Evolutionary conservation across 2,329 filamentous ascomycete species (phyloP), one percentile per base, ranked within the genome.

Genomic region (Diaporthe sp.): DNA sequence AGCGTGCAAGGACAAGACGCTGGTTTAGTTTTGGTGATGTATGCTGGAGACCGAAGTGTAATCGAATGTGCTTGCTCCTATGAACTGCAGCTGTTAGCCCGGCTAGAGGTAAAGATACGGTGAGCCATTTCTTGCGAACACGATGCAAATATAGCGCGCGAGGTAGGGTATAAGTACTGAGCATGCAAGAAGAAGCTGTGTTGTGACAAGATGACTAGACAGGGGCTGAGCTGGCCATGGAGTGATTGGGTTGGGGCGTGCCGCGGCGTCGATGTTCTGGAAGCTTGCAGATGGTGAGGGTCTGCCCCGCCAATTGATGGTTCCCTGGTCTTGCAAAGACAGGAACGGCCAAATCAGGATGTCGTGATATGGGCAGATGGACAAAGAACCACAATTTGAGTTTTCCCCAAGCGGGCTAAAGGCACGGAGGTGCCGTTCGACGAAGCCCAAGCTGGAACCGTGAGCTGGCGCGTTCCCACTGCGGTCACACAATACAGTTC

Each of bases 361-460:
- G 58, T 55, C n/a, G 34, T 44, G 57, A 65, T 53, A 51, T 55
- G 71, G 51, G n/a, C 46, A 44, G 60, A 55, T 73, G 71, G 46
- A 53, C 58, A 61, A 73, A 73, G 71, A 65, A 65, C 58, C 71
- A 73, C 71, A 62, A 73, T 62, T 73, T 53, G 71, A 44, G 37
- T 53, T 53, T 55, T 53, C 44, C 44, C 34, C 44, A 12, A 53
- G 55, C 55, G 25, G 57, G 57, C 71, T 44, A 73, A 42, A 55
- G 71, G 34, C 58, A 65, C 71, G 71, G 71, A 65, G 71, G 49
- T 73, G 71, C 71, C 71, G 71, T 65, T 49, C 25, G 51, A 60
- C 46, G 71, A 73, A 62, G 58, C 71, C 71, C 60, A 73, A 53
- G 71, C 51, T 73, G 71, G 46, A 55, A 73, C 71, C 71, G 57